Evolutionary conservation across 192 early-diverging fungal species (phyloP), one percentile per base, ranked within the genome.

Genomic region (Mortierella antarctica): DNA sequence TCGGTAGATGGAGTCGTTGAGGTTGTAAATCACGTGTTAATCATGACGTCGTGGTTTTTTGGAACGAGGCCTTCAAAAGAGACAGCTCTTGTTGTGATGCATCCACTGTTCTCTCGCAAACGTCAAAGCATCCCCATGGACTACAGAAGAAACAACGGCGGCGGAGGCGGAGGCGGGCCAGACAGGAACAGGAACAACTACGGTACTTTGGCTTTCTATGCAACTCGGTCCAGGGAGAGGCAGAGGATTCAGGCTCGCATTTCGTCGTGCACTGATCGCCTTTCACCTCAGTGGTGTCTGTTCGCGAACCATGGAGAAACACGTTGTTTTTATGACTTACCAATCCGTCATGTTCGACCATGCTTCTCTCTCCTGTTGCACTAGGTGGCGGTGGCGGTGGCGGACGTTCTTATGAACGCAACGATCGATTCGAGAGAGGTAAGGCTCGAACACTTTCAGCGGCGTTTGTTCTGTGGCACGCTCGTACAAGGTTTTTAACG

Each of bases 121-220:
- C 31, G 31, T 31, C 31, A 31, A 31, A 31, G 31, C 31, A 31
- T 20, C 7, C 10, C 47, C 57, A 78, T 78, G 75, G 75, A 78
- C 50, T 78, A 78, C 56, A 69, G 68, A 66, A 56, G 69, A 31
- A 79, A 71, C 53, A 71, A 59, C 48, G 47, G 62, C 11, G 67
- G 67, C 48, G 74, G 67, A 6, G 67, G 74, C 45, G 74, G 72
- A 44, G 70, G 70, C 10, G 74, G 76, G 15, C 76, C 76, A 17
- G 76, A 79, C 58, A 71, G 76, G 31, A 79, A 66, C 21, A 60
- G 67, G 47, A 70, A 67, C 53, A 57, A 71, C 46, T 53, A 69
- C 49, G 67, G 67, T 69, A 70, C 8, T 5, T 4, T 41, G n/a
- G 4, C 48, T 14, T 42, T 47, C 31, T 67, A 17, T 13, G 11